Evolutionary conservation across 75 land plant genomes (phyloP).

Genomic region (Isoetes taiwanensis): DNA sequence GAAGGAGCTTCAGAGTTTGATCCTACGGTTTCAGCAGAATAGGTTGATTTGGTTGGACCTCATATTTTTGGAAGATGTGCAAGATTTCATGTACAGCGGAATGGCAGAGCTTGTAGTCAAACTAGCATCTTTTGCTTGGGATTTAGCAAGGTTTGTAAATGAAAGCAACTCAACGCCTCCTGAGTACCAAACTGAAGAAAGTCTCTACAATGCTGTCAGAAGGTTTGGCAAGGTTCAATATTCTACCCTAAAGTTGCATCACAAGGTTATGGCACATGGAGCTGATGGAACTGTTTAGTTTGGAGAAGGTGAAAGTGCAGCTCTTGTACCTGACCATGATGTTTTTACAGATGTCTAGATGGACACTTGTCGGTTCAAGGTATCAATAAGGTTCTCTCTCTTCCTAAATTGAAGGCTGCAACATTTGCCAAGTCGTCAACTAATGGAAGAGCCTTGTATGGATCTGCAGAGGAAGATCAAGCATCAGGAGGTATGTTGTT

Average conservation of each 20-base stretch:
- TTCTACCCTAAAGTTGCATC: background rate
- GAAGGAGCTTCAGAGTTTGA: background rate
- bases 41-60: background rate
- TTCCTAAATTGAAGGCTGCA: no score
- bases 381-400: background rate
- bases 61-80: background rate
- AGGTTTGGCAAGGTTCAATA: slow-evolving; percentile 3
- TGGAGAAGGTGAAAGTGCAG: background rate
- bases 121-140: slow-evolving; percentile 1
- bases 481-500: no score
- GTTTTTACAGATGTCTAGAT: background rate
- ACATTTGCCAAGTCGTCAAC: no score
- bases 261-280: background rate
- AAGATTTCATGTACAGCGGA: background rate
- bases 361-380: background rate
- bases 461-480: no score
- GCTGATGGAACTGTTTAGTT: slow-evolving; percentile 1
- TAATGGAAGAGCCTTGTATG: no score
- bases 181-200: slow-evolving; percentile 3
- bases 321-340: background rate
- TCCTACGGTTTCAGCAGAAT: background rate
- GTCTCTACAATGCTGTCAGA: slow-evolving; percentile 1
- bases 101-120: slow-evolving; percentile 5
- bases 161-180: background rate
- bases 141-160: background rate